These are phyloP conservation scores for Gynochthodes officinalis DNA, from an alignment of 257 asterid genomes.

Conservation along the genomic window DNA sequence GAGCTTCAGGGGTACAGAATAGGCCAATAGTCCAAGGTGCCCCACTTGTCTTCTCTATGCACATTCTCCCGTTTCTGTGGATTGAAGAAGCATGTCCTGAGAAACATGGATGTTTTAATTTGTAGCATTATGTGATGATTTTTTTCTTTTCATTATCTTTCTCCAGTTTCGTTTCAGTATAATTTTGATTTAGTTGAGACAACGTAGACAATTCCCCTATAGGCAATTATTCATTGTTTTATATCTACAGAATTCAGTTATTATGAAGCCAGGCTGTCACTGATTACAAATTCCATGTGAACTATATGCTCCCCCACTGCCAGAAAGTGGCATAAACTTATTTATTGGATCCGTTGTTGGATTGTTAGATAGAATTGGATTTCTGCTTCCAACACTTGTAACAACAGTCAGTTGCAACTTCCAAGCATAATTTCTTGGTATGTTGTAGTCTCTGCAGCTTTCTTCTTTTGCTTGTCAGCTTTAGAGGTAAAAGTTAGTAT, in stretches of 20 bases:
- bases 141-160: slow-evolving; percentile 10
- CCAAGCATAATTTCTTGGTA: neutral
- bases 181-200: slow-evolving; percentile 30
- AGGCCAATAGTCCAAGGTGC: slow-evolving; percentile 14
- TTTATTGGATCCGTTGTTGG: slow-evolving; percentile 3
- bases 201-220: slow-evolving; percentile 34
- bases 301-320: neutral
- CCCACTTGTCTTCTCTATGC: slow-evolving; percentile 12
- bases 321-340: neutral
- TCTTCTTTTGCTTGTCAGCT: too few species aligned
- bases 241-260: slow-evolving; percentile 21
- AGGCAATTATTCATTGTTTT: slow-evolving; percentile 49
- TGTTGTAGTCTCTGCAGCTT: too few species aligned
- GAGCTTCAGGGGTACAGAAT: slow-evolving; percentile 74
- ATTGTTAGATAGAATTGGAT: neutral
- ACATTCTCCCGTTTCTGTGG: slow-evolving; percentile 33
- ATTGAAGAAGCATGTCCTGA: slow-evolving; percentile 35
- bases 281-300: slow-evolving; percentile 7
- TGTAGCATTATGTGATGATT: slow-evolving; percentile 36
- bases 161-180: slow-evolving; percentile 1
- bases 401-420: too few species aligned
- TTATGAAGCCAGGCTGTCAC: slow-evolving; percentile 19
- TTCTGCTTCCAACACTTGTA: neutral
- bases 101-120: slow-evolving; percentile 26
- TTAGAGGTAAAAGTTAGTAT: too few species aligned